A percentile compares a stretch with the other conserved stretches of the same genome.
Conservation (phyloP, 176 grass and related monocot genomes). For the Zea luxurians region DNA sequence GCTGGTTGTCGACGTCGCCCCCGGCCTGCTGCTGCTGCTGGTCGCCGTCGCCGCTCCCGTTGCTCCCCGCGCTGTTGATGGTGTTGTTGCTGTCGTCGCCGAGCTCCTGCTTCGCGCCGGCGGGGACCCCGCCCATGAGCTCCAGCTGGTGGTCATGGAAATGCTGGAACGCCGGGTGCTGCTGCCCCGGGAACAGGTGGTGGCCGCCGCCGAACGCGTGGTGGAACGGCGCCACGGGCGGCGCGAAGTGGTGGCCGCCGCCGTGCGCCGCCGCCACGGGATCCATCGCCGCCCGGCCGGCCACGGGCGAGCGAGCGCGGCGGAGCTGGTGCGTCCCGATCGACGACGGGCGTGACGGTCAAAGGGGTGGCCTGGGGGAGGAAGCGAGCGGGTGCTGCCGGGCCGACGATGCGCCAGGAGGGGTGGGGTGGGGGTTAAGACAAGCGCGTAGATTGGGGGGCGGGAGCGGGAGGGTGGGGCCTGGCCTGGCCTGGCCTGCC, state of each 20-base stretch:
- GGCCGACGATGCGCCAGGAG: not conserved
- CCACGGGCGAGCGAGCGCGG: not conserved
- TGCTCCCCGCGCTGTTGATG: constrained; percentile 50
- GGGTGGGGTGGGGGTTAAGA: constrained; percentile 37
- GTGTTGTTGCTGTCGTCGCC: constrained; percentile 54
- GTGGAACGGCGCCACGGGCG: constrained; percentile 51
- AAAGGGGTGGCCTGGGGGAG: constrained; percentile 27
- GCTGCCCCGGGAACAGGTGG: constrained; percentile 47
- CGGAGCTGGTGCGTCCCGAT: not conserved
- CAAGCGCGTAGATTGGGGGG: constrained; percentile 54
- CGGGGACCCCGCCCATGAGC: not conserved
- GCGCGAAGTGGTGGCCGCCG: constrained; percentile 53
- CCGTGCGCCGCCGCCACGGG: constrained; percentile 57
- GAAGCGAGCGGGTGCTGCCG: not conserved
- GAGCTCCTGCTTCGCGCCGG: constrained; percentile 52
- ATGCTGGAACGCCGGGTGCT: constrained; percentile 58
- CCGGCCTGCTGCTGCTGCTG: constrained; percentile 23
- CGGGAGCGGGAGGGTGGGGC: constrained; percentile 20
- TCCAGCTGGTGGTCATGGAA: constrained; percentile 35
- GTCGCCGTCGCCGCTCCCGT: constrained; percentile 35
- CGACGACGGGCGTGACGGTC: constrained; percentile 29
- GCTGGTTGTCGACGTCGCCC: constrained; percentile 14
- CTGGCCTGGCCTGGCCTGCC: constrained; percentile 16
- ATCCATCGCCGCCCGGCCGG: constrained; percentile 53
- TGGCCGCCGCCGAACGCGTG: constrained; percentile 42